These are phyloP conservation scores for Yarrowia sp. DNA, from an alignment of 805 yeast genomes.

Conservation along the genomic window DNA sequence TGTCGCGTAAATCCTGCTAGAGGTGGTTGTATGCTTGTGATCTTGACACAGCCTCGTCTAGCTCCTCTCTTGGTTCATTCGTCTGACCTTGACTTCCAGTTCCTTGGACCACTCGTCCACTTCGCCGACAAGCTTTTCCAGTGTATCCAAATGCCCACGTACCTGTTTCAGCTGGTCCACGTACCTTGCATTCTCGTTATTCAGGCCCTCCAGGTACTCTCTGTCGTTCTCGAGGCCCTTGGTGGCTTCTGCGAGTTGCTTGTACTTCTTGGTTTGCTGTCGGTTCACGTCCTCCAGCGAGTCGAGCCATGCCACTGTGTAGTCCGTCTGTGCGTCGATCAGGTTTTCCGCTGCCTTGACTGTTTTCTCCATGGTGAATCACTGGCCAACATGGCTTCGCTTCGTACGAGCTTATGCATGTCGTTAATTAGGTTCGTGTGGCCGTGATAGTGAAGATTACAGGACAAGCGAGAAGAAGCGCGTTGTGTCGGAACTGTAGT, in stretches of 20 bases:
- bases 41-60: too few species aligned
- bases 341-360: conserved; percentile 30
- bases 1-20: too few species aligned
- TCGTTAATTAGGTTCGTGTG: background rate
- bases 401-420: background rate
- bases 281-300: conserved; percentile 34
- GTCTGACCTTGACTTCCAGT: conserved; percentile 45
- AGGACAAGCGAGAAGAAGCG: too few species aligned
- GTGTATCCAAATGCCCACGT: conserved; percentile 32
- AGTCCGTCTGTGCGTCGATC: conserved; percentile 33
- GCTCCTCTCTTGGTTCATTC: conserved; percentile 18
- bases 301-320: conserved; percentile 31
- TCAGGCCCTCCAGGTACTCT: conserved; percentile 15
- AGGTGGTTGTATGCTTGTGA: too few species aligned
- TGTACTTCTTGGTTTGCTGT: conserved; percentile 32
- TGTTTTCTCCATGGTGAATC: conserved; percentile 28
- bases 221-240: conserved; percentile 30
- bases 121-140: conserved; percentile 52
- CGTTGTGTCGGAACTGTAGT: too few species aligned
- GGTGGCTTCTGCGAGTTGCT: conserved; percentile 32
- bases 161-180: conserved; percentile 31
- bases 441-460: background rate
- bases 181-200: conserved; percentile 30
- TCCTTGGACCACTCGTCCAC: conserved; percentile 62
- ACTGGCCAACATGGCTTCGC: background rate